Percentiles rank a stretch among this genome's conserved stretches.
phyloP scores from a whole-genome alignment of 495 filamentous ascomycete genomes.

The Barbatosphaeria neglecta region DNA sequence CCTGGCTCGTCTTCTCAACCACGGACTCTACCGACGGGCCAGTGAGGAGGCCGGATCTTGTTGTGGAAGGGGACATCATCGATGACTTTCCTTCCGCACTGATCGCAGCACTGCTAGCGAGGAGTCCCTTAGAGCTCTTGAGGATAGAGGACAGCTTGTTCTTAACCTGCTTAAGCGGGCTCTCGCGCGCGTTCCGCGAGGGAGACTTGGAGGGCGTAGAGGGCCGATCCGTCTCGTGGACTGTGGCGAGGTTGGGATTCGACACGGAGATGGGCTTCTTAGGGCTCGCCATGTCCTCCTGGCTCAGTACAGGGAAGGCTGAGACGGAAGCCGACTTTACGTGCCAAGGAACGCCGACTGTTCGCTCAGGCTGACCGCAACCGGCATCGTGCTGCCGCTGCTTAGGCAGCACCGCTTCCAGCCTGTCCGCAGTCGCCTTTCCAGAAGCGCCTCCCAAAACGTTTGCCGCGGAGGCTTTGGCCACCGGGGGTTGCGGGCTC shows the following conservation, averaged over 20 bases:
- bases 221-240: constrained; percentile 31
- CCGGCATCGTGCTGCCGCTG: constrained; percentile 14
- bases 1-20: constrained; percentile 18
- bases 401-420: constrained; percentile 30
- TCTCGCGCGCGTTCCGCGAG: constrained; percentile 53
- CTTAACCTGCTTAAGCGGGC: constrained; percentile 78
- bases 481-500: constrained; percentile 34
- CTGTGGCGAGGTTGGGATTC: constrained; percentile 37
- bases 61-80: constrained; percentile 31
- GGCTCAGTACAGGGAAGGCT: constrained; percentile 36
- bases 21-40: constrained; percentile 24
- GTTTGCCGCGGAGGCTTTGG: constrained; percentile 48
- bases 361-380: constrained; percentile 25
- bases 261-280: constrained; percentile 56
- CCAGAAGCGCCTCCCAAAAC: constrained; percentile 44
- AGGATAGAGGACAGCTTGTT: constrained; percentile 78
- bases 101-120: constrained; percentile 66
- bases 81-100: constrained; percentile 63
- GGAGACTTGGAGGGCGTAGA: constrained; percentile 65
- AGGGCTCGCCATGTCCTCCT: constrained; percentile 23
- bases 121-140: constrained; percentile 70
- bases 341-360: constrained; percentile 28
- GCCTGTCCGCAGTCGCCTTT: constrained; percentile 26
- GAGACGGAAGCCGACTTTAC: constrained; percentile 44
- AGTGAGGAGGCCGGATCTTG: constrained; percentile 19